Conservation (phyloP, 768 basidiomycete species). For the Gloeophyllum trabeum region DNA sequence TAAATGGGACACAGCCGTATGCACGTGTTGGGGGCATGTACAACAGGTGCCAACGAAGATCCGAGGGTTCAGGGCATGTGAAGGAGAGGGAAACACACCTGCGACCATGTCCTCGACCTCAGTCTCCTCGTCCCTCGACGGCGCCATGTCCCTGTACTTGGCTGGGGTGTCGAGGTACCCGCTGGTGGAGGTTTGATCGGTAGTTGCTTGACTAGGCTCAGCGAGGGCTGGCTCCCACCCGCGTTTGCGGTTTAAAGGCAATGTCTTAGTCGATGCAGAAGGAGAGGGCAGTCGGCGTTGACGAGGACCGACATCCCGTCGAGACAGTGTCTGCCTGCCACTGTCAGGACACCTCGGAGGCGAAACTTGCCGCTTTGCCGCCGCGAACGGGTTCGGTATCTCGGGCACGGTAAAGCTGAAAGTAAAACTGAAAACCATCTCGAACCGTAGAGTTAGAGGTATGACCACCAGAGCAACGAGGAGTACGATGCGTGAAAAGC, state of each 20-base stretch:
- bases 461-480: not conserved
- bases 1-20: not conserved
- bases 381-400: not conserved
- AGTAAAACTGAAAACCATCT: not conserved
- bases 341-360: not conserved
- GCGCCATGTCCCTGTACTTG: conserved; percentile 36
- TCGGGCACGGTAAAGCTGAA: not conserved
- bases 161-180: conserved; percentile 66
- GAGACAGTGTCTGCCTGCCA: no score
- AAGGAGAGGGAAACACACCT: conserved; percentile 25
- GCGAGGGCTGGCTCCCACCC: conserved; percentile 62
- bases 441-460: not conserved
- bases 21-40: not conserved
- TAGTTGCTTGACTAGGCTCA: conserved; percentile 40
- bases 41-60: no score
- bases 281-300: conserved; percentile 6
- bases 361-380: not conserved
- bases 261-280: conserved; percentile 26
- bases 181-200: conserved; percentile 39
- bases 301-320: not conserved
- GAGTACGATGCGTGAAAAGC: not conserved
- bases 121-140: conserved; percentile 17
- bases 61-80: no score
- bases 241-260: conserved; percentile 43
- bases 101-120: conserved; percentile 35